A percentile compares a stretch with the other conserved stretches of the same genome.
Conservation (phyloP, 2,329 filamentous ascomycete species). For the Colletotrichum acutatum region DNA sequence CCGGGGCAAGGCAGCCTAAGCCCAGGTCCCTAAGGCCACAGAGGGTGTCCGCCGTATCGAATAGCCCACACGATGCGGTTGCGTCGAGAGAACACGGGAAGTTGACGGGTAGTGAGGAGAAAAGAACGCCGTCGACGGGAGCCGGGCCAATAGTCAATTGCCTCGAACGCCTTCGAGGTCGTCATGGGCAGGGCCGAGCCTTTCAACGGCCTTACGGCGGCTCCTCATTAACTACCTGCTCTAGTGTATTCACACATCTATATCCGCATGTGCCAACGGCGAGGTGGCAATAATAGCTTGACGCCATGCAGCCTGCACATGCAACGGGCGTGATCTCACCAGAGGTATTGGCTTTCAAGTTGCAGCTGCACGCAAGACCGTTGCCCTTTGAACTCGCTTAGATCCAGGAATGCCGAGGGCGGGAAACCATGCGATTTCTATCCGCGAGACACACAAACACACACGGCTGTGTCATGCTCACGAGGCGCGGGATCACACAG, state of each 20-base stretch:
- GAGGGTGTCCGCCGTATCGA: constrained; percentile 13
- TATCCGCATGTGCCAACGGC: constrained; percentile 5
- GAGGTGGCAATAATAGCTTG: constrained; percentile 9
- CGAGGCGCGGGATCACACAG: not conserved
- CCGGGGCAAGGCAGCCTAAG: constrained; percentile 12
- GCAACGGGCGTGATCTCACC: not conserved
- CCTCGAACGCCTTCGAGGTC: not conserved
- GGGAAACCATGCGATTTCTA: not conserved
- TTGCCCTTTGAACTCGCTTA: not conserved
- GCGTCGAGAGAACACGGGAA: constrained; percentile 7
- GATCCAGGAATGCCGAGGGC: not conserved
- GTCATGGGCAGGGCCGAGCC: not conserved
- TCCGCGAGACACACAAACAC: not conserved
- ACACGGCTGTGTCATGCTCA: not conserved
- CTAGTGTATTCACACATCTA: too few species aligned
- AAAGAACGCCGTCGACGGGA: constrained; percentile 18
- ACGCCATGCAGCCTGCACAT: constrained; percentile 1
- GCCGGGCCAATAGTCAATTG: not conserved
- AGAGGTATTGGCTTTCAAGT: not conserved
- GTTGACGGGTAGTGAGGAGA: constrained; percentile 1
- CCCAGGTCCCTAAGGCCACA: not conserved
- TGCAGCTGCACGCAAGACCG: not conserved
- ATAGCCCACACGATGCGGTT: not conserved
- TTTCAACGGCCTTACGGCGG: not conserved
- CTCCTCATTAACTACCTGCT: not conserved